phyloP scores from a whole-genome alignment of 257 asterid species.

The Lantana camara region DNA sequence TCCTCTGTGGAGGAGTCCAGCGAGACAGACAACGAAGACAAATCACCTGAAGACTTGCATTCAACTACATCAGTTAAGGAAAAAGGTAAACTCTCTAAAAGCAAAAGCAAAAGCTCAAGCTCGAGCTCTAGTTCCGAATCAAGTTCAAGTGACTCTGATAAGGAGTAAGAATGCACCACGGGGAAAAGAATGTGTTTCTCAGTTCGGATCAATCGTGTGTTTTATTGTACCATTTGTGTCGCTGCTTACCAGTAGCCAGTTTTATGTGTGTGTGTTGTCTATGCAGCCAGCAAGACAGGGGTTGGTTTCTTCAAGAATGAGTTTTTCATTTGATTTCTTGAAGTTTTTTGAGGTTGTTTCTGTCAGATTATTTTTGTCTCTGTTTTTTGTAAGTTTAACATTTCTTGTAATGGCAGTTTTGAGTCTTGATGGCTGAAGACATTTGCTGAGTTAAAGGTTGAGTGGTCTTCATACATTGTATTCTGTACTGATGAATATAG shows the following conservation, averaged over 20 bases:
- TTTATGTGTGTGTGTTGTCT: slow-evolving; percentile 6
- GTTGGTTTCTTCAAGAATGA: slow-evolving; percentile 56
- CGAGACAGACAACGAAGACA: slow-evolving; percentile 30
- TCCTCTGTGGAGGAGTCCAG: slow-evolving; percentile 30
- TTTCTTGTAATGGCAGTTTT: neutral
- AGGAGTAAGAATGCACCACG: slow-evolving; percentile 35
- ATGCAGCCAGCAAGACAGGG: slow-evolving; percentile 35
- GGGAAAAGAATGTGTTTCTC: neutral
- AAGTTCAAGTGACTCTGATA: slow-evolving; percentile 62
- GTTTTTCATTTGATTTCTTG: slow-evolving; percentile 56
- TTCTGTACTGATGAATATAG: slow-evolving; percentile 4
- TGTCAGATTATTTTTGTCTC: slow-evolving; percentile 18
- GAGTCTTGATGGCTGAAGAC: slow-evolving; percentile 27
- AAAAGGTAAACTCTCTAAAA: slow-evolving; percentile 38
- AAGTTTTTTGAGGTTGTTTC: slow-evolving; percentile 37
- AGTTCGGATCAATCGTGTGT: neutral
- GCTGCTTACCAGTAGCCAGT: neutral
- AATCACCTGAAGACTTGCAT: slow-evolving; percentile 32
- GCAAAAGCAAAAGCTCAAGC: slow-evolving; percentile 59
- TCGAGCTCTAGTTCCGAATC: slow-evolving; percentile 61
- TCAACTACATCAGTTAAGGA: slow-evolving; percentile 31
- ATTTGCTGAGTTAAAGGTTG: slow-evolving; percentile 23
- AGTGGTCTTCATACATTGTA: neutral
- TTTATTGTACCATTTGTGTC: neutral
- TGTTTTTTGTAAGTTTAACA: neutral